These are phyloP conservation scores for Spizellomyces sp. DNA, from an alignment of 192 early-diverging fungal genomes.

Conservation along the genomic window DNA sequence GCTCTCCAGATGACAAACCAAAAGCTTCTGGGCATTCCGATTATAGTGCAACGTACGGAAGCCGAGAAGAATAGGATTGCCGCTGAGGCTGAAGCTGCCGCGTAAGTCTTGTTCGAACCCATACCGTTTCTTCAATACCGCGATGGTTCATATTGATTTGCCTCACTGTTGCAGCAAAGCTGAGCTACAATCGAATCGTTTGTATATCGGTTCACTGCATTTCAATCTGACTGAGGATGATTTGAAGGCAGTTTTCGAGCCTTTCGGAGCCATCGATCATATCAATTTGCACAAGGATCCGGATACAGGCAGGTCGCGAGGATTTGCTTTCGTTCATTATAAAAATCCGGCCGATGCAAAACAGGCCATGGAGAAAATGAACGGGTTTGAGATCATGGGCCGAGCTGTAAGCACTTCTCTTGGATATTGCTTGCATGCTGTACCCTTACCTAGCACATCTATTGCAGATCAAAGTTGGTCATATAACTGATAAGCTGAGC, in stretches of 20 bases:
- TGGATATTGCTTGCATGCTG: neutral
- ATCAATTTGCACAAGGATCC: constrained; percentile 78
- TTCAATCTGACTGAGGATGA: constrained; percentile 63
- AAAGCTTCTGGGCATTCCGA: constrained; percentile 90
- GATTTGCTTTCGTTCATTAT: constrained; percentile 84
- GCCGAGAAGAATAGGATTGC: constrained; percentile 90
- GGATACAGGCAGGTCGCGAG: constrained; percentile 71
- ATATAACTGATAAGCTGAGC: constrained; percentile 65
- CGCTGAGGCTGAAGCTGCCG: constrained; percentile 35
- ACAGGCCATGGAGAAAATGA: constrained; percentile 78
- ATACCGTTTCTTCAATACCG: constrained; percentile 17
- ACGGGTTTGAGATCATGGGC: constrained; percentile 81
- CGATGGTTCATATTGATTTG: constrained; percentile 40
- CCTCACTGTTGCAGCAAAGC: neutral
- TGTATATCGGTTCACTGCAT: constrained; percentile 54
- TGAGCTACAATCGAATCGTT: constrained; percentile 26
- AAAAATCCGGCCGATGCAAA: constrained; percentile 71
- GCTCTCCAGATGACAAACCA: constrained; percentile 84
- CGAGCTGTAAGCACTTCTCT: constrained; percentile 32
- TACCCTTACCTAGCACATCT: neutral
- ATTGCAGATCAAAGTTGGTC: constrained; percentile 73
- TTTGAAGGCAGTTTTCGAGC: constrained; percentile 76
- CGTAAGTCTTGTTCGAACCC: constrained; percentile 14
- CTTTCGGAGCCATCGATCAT: constrained; percentile 82
- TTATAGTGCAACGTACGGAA: constrained; percentile 89